Base-by-base conservation (phyloP, 345 rosid species). In the Lagerstroemia speciosa region DNA sequence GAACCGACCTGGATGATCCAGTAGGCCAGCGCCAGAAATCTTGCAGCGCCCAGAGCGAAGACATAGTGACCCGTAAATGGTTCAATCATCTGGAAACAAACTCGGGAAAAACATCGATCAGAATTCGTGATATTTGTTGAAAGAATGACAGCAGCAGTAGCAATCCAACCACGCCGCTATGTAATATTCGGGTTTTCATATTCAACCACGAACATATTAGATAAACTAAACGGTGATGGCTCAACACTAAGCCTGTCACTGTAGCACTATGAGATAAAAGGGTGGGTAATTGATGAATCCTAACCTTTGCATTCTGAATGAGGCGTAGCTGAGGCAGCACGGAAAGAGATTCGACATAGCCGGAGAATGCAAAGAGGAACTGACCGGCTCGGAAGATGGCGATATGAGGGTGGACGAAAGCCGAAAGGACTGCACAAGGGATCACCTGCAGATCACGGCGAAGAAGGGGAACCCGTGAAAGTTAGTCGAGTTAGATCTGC, bases 301-400 rank as follows among this genome's bases (percentile, higher is more conserved):
- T 50, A 12, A 92, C 98, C 89, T 87, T 88, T 14, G 89, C 92
- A 50, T 88, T 93, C 60, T 88, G 95, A 93, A 93, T 93, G 68
- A 90, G 71, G 1, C 95, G 87, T 73, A 93, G 90, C 74, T 93
- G 98, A 69, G 98, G 98, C 72, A 85, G 70, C 69, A 90, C 93
- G 8, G 97, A 88, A 72, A 93, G 84, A 38, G 93, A 78, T 73
- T 93, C 97, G 30, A 82, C 37, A 69, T 80, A 88, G 52, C 79
- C 83, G 31, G 85, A 79, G 64, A 93, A 87, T 6, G 95, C 95
- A 87, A 92, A 93, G 60, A 84, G 48, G 64, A 79, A 29, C 72
- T 74, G 76, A 4, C 37, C n/a, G 15, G 84, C 20, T 37, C 55
- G 67, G 32, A 33, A 5, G 62, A 14, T 27, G 8, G 2, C 3